Conservation (phyloP, 192 early-diverging fungal species). For the Coemansia sp. region DNA sequence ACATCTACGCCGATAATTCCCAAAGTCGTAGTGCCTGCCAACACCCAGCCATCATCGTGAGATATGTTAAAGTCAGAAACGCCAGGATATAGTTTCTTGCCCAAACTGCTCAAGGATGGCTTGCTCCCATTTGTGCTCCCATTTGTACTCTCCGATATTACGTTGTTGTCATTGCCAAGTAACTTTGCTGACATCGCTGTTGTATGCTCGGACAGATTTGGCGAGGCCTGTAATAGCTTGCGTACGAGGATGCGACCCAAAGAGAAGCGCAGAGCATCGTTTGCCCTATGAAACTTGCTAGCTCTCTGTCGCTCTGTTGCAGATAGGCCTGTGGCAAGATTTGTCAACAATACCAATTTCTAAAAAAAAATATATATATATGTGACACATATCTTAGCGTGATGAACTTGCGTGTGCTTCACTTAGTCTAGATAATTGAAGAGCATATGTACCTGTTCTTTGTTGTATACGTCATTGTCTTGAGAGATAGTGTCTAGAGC, state of each 20-base stretch:
- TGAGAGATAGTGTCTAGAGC: background rate
- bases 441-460: background rate
- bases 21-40: constrained; percentile 18
- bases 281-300: constrained; percentile 3
- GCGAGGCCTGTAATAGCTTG: background rate
- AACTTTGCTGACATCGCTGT: background rate
- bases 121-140: constrained; percentile 20
- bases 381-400: background rate
- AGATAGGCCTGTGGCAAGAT: background rate
- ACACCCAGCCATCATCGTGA: constrained; percentile 44
- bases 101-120: constrained; percentile 14
- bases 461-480: background rate
- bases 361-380: background rate
- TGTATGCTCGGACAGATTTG: background rate
- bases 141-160: background rate
- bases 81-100: background rate
- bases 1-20: constrained; percentile 43
- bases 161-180: background rate
- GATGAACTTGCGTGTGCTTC: background rate
- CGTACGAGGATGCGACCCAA: constrained; percentile 22
- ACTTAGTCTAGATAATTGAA: background rate
- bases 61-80: constrained; percentile 49
- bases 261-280: constrained; percentile 39
- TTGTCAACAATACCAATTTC: background rate
- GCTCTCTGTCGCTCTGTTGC: constrained; percentile 8